These are phyloP conservation scores for Trichosphaerium sp. DNA, from an alignment of 78 protist species.

Conservation along the genomic window DNA sequence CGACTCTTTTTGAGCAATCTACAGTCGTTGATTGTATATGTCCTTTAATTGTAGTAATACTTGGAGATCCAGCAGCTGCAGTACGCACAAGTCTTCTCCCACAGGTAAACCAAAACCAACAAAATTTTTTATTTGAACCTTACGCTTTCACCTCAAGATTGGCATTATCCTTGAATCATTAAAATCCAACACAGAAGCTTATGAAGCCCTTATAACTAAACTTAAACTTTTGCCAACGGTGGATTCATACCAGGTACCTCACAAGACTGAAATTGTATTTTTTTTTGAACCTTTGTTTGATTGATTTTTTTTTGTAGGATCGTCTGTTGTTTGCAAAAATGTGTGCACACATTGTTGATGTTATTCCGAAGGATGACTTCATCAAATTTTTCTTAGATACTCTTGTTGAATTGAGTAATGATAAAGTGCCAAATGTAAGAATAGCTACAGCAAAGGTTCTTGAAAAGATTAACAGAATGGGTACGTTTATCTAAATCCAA, in stretches of 20 bases:
- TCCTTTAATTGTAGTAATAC: slow-evolving; percentile 14
- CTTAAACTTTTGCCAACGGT: slow-evolving; percentile 22
- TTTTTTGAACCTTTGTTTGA: background rate
- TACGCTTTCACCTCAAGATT: too few relatives aligned
- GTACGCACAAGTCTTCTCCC: slow-evolving; percentile 10
- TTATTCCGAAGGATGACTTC: slow-evolving; percentile 15
- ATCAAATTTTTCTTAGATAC: slow-evolving; percentile 11
- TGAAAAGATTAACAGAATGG: slow-evolving; percentile 1
- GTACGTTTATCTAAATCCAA: background rate
- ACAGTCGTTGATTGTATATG: slow-evolving; percentile 6
- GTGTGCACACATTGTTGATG: slow-evolving; percentile 17
- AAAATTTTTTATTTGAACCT: too few relatives aligned
- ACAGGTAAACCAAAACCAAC: too few relatives aligned
- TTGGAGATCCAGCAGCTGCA: slow-evolving; percentile 11
- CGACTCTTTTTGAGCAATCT: slow-evolving; percentile 8
- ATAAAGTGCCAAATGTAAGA: slow-evolving; percentile 34
- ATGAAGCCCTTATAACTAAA: background rate
- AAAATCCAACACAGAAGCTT: too few relatives aligned
- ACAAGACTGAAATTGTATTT: background rate
- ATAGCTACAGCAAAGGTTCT: slow-evolving; percentile 21
- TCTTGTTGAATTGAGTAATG: background rate
- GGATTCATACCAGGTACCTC: slow-evolving; percentile 14
- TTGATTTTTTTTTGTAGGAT: background rate
- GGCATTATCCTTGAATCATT: too few relatives aligned
- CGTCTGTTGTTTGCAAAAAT: slow-evolving; percentile 21